Conservation (phyloP, 495 filamentous ascomycete species). For the Penicillium silybi region DNA sequence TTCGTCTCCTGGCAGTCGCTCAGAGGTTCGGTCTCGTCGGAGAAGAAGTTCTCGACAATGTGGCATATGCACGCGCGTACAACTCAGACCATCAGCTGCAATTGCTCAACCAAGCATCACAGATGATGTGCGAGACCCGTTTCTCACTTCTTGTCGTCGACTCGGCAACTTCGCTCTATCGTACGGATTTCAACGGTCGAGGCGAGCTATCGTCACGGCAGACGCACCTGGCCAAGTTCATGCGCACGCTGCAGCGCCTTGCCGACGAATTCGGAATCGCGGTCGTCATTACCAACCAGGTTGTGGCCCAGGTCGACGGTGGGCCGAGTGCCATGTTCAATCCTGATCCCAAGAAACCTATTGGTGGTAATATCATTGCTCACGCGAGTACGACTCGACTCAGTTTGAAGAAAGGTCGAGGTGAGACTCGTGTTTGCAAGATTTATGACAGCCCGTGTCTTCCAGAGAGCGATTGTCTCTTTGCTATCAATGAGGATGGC, state of each 20-base stretch:
- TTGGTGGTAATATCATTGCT: conserved; percentile 97
- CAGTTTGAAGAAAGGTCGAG: conserved; percentile 90
- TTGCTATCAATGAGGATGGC: conserved; percentile 94
- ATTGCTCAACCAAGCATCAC: conserved; percentile 86
- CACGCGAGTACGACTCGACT: conserved; percentile 89
- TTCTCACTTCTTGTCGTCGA: conserved; percentile 96
- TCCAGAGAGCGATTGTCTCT: conserved; percentile 92
- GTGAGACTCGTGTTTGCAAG: conserved; percentile 94
- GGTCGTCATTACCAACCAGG: conserved; percentile 97
- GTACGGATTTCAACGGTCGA: conserved; percentile 92
- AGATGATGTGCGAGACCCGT: conserved; percentile 99
- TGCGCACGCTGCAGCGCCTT: conserved; percentile 88
- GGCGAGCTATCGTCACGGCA: conserved; percentile 89
- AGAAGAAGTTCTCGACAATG: conserved; percentile 96
- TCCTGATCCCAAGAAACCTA: conserved; percentile 97
- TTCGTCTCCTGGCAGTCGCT: conserved; percentile 84
- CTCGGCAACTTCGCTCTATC: conserved; percentile 88
- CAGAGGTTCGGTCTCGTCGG: conserved; percentile 91
- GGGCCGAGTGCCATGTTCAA: conserved; percentile 97
- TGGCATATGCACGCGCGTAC: conserved; percentile 95
- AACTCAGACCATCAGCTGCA: conserved; percentile 97
- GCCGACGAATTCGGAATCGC: conserved; percentile 98
- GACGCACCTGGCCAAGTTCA: conserved; percentile 93
- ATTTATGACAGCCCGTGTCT: conserved; percentile 98
- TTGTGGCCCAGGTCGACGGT: conserved; percentile 96